Evolutionary conservation across 176 grass and related monocot species (phyloP).

Genomic region (Aegilops umbellulata): DNA sequence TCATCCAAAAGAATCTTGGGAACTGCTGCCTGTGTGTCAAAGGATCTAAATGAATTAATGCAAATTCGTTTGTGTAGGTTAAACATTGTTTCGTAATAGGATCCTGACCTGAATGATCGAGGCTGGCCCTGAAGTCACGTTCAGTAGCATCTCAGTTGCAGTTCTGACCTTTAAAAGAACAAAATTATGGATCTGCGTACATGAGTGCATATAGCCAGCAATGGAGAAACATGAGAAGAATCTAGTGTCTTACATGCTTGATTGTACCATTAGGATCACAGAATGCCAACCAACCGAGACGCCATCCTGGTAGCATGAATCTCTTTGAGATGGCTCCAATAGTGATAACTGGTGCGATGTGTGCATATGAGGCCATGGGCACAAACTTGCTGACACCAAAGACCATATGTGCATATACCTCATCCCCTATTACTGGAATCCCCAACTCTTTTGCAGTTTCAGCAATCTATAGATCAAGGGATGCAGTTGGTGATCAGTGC

Average conservation of each 20-base stretch:
- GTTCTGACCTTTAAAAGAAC: constrained; percentile 55
- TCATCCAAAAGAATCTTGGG: constrained; percentile 58
- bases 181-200: constrained; percentile 18
- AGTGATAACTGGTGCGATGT: constrained; percentile 65
- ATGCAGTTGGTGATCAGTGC: not conserved
- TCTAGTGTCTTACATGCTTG: constrained; percentile 38
- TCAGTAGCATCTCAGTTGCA: constrained; percentile 79
- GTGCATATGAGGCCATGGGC: constrained; percentile 69
- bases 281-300: constrained; percentile 85
- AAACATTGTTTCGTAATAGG: not conserved
- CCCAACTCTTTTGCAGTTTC: constrained; percentile 75
- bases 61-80: not conserved
- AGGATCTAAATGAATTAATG: not conserved
- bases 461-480: constrained; percentile 52
- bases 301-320: constrained; percentile 93
- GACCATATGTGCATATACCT: constrained; percentile 80
- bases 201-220: not conserved
- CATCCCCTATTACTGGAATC: constrained; percentile 78
- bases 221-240: not conserved
- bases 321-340: constrained; percentile 82
- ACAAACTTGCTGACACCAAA: constrained; percentile 68
- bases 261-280: constrained; percentile 63
- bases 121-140: constrained; percentile 70
- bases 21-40: constrained; percentile 55
- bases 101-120: constrained; percentile 77